Conservation (phyloP, 805 yeast species). For the Saturnispora halmiae region DNA sequence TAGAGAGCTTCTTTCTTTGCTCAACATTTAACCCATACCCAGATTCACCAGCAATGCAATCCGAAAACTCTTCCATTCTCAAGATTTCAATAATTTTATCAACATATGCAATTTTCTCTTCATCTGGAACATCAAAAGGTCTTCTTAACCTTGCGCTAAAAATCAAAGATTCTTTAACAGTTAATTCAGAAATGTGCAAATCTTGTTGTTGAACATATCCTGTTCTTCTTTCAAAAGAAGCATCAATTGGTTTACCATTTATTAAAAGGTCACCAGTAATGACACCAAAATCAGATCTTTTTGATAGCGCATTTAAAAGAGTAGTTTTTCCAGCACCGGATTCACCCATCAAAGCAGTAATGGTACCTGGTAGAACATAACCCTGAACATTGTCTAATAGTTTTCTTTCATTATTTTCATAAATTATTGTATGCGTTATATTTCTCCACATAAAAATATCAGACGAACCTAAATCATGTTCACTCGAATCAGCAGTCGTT, state of each 20-base stretch:
- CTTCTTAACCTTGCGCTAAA: conserved; percentile 45
- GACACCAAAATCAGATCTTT: conserved; percentile 43
- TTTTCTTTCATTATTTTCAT: conserved; percentile 32
- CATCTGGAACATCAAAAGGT: conserved; percentile 31
- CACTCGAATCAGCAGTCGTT: conserved; percentile 9
- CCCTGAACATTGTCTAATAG: conserved; percentile 39
- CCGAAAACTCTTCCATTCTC: conserved; percentile 38
- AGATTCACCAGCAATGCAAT: conserved; percentile 39
- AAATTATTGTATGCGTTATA: conserved; percentile 48
- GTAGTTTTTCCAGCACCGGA: conserved; percentile 62
- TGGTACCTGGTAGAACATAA: conserved; percentile 42
- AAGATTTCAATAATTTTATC: conserved; percentile 33
- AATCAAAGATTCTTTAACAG: conserved; percentile 42
- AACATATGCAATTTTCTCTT: conserved; percentile 37
- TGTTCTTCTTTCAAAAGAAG: conserved; percentile 43
- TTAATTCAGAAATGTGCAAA: conserved; percentile 39
- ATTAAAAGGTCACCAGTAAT: conserved; percentile 50
- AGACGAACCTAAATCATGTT: conserved; percentile 28
- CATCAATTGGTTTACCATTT: conserved; percentile 40
- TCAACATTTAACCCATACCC: conserved; percentile 48
- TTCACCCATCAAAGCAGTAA: conserved; percentile 57
- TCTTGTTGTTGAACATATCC: conserved; percentile 54
- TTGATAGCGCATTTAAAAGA: conserved; percentile 42
- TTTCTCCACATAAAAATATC: conserved; percentile 57
- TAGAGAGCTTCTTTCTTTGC: conserved; percentile 44